These are phyloP conservation scores for Chalara sp. DNA, from an alignment of 2,329 filamentous ascomycete species.

Conservation along the genomic window DNA sequence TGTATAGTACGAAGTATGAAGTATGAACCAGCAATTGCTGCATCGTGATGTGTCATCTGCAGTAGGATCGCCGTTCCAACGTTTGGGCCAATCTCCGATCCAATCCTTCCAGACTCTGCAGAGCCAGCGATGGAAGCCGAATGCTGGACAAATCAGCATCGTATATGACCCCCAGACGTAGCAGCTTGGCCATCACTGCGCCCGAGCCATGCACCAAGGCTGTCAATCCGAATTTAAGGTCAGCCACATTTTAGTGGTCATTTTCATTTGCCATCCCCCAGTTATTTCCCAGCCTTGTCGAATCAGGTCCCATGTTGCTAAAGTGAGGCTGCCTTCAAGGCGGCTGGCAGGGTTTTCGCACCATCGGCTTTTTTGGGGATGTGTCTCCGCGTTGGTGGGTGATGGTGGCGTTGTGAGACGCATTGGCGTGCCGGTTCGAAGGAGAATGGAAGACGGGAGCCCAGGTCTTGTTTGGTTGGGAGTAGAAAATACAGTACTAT, in stretches of 20 bases:
- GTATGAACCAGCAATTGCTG: constrained; percentile 15
- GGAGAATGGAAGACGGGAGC: too few species aligned
- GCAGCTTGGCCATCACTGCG: background rate
- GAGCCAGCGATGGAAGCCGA: constrained; percentile 9
- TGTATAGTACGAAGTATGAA: constrained; percentile 4
- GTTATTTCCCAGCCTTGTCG: background rate
- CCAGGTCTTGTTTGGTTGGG: too few species aligned
- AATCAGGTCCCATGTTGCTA: background rate
- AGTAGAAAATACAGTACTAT: too few species aligned
- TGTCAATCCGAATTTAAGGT: background rate
- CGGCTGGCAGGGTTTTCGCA: background rate
- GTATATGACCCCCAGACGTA: background rate
- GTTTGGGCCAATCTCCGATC: constrained; percentile 22
- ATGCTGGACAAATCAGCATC: constrained; percentile 11
- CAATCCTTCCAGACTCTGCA: constrained; percentile 10
- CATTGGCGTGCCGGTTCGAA: constrained; percentile 1
- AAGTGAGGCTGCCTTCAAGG: constrained; percentile 1
- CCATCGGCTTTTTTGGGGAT: background rate
- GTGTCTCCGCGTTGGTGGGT: constrained; percentile 8
- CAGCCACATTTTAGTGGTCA: background rate
- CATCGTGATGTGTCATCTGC: constrained; percentile 25
- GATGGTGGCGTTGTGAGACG: constrained; percentile 14
- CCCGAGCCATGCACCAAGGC: background rate
- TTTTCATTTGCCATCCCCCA: background rate
- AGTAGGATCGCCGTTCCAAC: constrained; percentile 15